Conservation (phyloP, 2,329 filamentous ascomycete genomes). For the Nemania sp. region DNA sequence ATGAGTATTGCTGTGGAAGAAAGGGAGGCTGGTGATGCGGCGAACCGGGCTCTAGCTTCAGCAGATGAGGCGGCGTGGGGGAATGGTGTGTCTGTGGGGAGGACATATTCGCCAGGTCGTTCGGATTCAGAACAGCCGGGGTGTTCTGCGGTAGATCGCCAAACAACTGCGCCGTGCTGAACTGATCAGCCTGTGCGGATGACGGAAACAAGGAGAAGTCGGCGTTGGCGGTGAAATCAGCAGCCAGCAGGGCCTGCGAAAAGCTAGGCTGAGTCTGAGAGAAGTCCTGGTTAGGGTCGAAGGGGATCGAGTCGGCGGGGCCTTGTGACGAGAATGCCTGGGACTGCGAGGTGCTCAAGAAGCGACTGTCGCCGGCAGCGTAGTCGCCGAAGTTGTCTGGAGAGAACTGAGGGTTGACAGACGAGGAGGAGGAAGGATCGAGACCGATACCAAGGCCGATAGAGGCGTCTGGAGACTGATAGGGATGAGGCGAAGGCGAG, state of each 20-base stretch:
- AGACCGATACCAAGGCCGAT: constrained; percentile 63
- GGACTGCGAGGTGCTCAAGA: constrained; percentile 54
- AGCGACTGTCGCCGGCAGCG: constrained; percentile 48
- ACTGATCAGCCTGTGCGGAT: constrained; percentile 59
- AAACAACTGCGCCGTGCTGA: constrained; percentile 64
- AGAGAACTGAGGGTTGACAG: constrained; percentile 47
- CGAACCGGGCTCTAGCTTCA: constrained; percentile 56
- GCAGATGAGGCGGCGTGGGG: constrained; percentile 59
- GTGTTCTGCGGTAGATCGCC: constrained; percentile 51
- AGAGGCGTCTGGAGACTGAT: constrained; percentile 55
- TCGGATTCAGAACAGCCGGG: constrained; percentile 48
- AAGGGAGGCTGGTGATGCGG: constrained; percentile 62
- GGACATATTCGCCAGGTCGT: constrained; percentile 58
- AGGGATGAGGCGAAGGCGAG: constrained; percentile 65
- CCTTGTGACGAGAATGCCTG: constrained; percentile 52
- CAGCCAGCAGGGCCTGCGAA: constrained; percentile 51
- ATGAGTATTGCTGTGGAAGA: constrained; percentile 60
- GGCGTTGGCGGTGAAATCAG: constrained; percentile 53
- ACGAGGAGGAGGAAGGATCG: constrained; percentile 56
- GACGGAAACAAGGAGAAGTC: constrained; percentile 70
- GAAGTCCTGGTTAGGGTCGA: constrained; percentile 41
- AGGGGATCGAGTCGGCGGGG: constrained; percentile 43
- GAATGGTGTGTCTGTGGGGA: constrained; percentile 61
- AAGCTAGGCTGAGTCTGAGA: constrained; percentile 51
- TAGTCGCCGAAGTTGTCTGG: constrained; percentile 53